phyloP scores from a whole-genome alignment of 1,284 basidiomycete species.

The Wolfiporia cocos region DNA sequence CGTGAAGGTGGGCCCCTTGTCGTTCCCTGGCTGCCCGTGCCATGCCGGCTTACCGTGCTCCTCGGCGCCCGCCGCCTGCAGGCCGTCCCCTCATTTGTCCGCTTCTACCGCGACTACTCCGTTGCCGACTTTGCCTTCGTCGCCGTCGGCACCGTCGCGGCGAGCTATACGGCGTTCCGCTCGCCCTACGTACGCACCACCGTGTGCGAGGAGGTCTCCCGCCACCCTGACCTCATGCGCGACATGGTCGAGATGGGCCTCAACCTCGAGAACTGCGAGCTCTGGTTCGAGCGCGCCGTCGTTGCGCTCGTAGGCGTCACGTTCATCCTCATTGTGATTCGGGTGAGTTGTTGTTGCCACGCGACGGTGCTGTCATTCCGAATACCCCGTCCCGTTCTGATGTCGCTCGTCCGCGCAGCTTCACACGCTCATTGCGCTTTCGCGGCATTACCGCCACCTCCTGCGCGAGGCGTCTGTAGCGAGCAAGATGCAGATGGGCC shows the following conservation, averaged over 20 bases:
- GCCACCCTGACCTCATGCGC: slow-evolving; percentile 68
- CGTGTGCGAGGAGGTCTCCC: slow-evolving; percentile 66
- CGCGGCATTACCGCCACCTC: slow-evolving; percentile 55
- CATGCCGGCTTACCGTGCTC: neutral
- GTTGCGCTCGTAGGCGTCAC: slow-evolving; percentile 50
- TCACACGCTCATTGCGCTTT: slow-evolving; percentile 65
- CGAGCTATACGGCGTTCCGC: slow-evolving; percentile 54
- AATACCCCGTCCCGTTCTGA: too few relatives aligned
- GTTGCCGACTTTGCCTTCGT: slow-evolving; percentile 69
- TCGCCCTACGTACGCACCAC: slow-evolving; percentile 45
- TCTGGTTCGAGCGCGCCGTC: slow-evolving; percentile 65
- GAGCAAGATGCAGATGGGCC: slow-evolving; percentile 16
- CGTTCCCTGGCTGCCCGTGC: neutral
- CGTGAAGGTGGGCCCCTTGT: slow-evolving; percentile 44
- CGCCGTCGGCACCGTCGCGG: slow-evolving; percentile 46
- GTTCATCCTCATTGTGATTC: slow-evolving; percentile 54
- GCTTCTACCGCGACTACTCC: slow-evolving; percentile 66
- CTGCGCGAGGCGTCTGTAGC: slow-evolving; percentile 28
- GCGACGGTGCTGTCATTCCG: too few relatives aligned
- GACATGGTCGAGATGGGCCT: slow-evolving; percentile 64
- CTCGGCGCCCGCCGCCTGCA: slow-evolving; percentile 19
- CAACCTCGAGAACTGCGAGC: slow-evolving; percentile 71
- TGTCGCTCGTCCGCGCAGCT: slow-evolving; percentile 38
- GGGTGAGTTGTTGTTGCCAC: slow-evolving; percentile 41
- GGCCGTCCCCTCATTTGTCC: slow-evolving; percentile 48